phyloP scores from a whole-genome alignment of 2,329 filamentous ascomycete species.

The Periconia sp. region DNA sequence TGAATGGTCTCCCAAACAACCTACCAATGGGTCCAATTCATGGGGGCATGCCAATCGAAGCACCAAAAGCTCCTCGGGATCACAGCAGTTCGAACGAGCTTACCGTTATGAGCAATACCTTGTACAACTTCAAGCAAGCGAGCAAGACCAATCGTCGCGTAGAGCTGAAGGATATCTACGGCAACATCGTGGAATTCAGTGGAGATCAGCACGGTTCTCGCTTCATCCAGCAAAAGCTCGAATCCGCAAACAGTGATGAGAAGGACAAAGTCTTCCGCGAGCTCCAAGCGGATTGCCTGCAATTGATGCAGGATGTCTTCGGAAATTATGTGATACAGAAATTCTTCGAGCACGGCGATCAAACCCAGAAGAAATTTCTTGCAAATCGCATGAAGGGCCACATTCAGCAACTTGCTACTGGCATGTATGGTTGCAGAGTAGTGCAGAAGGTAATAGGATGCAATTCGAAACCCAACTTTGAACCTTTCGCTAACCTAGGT shows the following conservation, averaged over 20 bases:
- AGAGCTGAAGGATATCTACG: slow-evolving; percentile 87
- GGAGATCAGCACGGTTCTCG: slow-evolving; percentile 95
- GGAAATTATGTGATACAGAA: slow-evolving; percentile 99
- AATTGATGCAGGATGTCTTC: slow-evolving; percentile 95
- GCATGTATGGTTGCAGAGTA: slow-evolving; percentile 94
- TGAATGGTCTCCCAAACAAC: slow-evolving; percentile 42
- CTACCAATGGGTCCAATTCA: slow-evolving; percentile 43
- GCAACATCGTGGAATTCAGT: slow-evolving; percentile 89
- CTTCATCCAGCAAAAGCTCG: slow-evolving; percentile 92
- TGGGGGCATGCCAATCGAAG: slow-evolving; percentile 46
- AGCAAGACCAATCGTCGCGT: slow-evolving; percentile 76
- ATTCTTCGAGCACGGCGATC: slow-evolving; percentile 94
- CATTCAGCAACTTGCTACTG: slow-evolving; percentile 77
- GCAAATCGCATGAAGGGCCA: slow-evolving; percentile 88
- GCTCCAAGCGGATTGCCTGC: slow-evolving; percentile 81
- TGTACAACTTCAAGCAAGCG: slow-evolving; percentile 81
- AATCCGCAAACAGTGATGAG: slow-evolving; percentile 92
- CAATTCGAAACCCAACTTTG: neutral
- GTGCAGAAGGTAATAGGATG: slow-evolving; percentile 85
- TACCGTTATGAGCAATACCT: slow-evolving; percentile 69
- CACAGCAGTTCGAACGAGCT: slow-evolving; percentile 59
- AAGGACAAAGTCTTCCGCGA: slow-evolving; percentile 91
- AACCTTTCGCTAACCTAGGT: slow-evolving; percentile 23
- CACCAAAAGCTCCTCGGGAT: slow-evolving; percentile 56
- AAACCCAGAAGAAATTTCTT: slow-evolving; percentile 87